Evolutionary conservation across 371 early-diverging fungal species (phyloP).

Genomic region (Fennellomyces sp.): DNA sequence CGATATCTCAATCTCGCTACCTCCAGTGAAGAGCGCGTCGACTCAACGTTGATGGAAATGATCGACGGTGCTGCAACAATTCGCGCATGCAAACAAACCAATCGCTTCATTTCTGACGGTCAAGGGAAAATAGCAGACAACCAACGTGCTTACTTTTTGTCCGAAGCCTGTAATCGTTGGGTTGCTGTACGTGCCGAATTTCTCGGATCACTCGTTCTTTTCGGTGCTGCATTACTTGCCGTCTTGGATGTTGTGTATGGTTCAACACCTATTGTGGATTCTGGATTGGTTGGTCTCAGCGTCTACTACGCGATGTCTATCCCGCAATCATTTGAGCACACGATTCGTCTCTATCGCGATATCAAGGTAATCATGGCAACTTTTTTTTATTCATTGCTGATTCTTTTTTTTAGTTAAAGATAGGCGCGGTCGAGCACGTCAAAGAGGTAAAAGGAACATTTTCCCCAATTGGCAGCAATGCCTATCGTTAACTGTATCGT

Average conservation of each 20-base stretch:
- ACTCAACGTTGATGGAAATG: slow-evolving; percentile 80
- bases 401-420: slow-evolving; percentile 54
- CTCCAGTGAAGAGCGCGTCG: slow-evolving; percentile 77
- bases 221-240: slow-evolving; percentile 65
- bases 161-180: slow-evolving; percentile 86
- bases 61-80: slow-evolving; percentile 76
- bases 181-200: slow-evolving; percentile 89
- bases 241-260: slow-evolving; percentile 55
- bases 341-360: slow-evolving; percentile 62
- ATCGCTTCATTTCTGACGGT: slow-evolving; percentile 75
- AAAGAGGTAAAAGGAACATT: slow-evolving; percentile 53
- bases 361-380: slow-evolving; percentile 24
- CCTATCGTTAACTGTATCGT: no score
- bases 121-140: slow-evolving; percentile 75
- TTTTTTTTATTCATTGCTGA: neutral
- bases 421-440: slow-evolving; percentile 85
- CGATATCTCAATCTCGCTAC: slow-evolving; percentile 83
- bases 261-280: slow-evolving; percentile 48
- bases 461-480: no score
- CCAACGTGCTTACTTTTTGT: slow-evolving; percentile 79
- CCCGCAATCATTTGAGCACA: slow-evolving; percentile 85
- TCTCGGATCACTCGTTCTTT: slow-evolving; percentile 63
- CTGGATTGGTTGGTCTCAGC: slow-evolving; percentile 82
- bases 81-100: slow-evolving; percentile 75
- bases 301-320: slow-evolving; percentile 84